phyloP scores from a whole-genome alignment of 805 yeast genomes.

The Candida endomychidarum region DNA sequence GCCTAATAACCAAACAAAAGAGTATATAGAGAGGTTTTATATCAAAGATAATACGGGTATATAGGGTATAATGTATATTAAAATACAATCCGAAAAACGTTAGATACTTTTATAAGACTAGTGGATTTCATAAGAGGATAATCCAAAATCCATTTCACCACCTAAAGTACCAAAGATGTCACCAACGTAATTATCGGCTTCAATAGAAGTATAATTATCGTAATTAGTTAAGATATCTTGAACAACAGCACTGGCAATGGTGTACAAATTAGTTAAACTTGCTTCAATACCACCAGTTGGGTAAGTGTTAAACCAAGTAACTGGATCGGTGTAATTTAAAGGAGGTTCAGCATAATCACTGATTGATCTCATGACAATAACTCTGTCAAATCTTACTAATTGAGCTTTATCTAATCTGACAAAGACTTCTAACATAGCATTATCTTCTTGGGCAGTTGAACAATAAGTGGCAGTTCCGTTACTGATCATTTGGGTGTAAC shows the following conservation, averaged over 20 bases:
- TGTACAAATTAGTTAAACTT: conserved; percentile 50
- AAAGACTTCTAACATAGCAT: conserved; percentile 61
- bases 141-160: conserved; percentile 42
- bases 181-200: conserved; percentile 57
- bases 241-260: conserved; percentile 55
- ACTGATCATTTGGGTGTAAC: conserved; percentile 49
- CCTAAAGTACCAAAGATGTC: conserved; percentile 59
- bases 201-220: conserved; percentile 31
- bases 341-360: conserved; percentile 61
- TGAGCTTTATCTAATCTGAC: conserved; percentile 54
- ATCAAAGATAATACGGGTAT: background rate
- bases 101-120: conserved; percentile 1
- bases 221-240: conserved; percentile 53
- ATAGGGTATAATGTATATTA: background rate
- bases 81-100: background rate
- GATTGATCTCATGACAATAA: conserved; percentile 60
- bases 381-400: conserved; percentile 55
- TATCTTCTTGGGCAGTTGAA: conserved; percentile 66
- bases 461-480: conserved; percentile 62
- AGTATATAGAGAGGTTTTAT: conserved; percentile 29
- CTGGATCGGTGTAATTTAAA: conserved; percentile 40
- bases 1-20: conserved; percentile 37
- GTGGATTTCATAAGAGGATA: conserved; percentile 14
- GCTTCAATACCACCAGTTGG: conserved; percentile 52
- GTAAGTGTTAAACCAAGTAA: conserved; percentile 49